These are phyloP conservation scores for Colletotrichum gloeosporioides DNA, from an alignment of 2,329 filamentous ascomycete genomes.

Conservation along the genomic window DNA sequence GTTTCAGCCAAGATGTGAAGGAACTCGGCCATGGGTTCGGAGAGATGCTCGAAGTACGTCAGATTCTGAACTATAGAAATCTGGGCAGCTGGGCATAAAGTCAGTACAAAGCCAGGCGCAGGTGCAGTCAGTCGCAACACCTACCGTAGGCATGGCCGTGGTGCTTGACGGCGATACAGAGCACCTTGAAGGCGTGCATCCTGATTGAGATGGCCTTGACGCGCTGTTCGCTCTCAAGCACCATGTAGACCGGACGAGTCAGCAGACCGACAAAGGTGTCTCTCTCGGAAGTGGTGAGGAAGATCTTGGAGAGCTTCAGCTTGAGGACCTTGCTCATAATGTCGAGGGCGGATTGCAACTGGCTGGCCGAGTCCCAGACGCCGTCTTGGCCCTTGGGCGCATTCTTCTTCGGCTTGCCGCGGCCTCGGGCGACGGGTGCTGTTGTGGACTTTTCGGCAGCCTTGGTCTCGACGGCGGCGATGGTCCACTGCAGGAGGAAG, in stretches of 20 bases:
- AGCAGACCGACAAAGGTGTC: constrained; percentile 94
- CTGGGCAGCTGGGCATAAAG: constrained; percentile 74
- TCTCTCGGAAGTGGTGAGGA: constrained; percentile 93
- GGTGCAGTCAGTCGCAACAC: constrained; percentile 21
- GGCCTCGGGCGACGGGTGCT: constrained; percentile 71
- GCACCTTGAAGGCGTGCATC: constrained; percentile 96
- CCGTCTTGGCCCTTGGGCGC: constrained; percentile 72
- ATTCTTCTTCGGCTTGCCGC: constrained; percentile 80
- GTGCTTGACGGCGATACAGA: constrained; percentile 96
- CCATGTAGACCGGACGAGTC: constrained; percentile 90
- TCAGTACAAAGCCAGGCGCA: constrained; percentile 29
- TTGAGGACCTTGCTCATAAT: constrained; percentile 96
- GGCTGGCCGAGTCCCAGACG: constrained; percentile 85
- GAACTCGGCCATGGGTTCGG: constrained; percentile 98
- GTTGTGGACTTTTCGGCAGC: constrained; percentile 86
- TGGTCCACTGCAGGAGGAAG: constrained; percentile 93
- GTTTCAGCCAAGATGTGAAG: constrained; percentile 94
- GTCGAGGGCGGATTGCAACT: constrained; percentile 88
- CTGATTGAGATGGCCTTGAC: constrained; percentile 88
- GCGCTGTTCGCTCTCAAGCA: constrained; percentile 91
- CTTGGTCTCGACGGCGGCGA: constrained; percentile 92
- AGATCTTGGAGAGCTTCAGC: constrained; percentile 89
- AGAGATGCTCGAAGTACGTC: constrained; percentile 98
- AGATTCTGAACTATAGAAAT: constrained; percentile 97
- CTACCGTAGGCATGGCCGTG: constrained; percentile 95